Conservation (phyloP, 345 rosid species). For the Euphorbia pulcherrima region DNA sequence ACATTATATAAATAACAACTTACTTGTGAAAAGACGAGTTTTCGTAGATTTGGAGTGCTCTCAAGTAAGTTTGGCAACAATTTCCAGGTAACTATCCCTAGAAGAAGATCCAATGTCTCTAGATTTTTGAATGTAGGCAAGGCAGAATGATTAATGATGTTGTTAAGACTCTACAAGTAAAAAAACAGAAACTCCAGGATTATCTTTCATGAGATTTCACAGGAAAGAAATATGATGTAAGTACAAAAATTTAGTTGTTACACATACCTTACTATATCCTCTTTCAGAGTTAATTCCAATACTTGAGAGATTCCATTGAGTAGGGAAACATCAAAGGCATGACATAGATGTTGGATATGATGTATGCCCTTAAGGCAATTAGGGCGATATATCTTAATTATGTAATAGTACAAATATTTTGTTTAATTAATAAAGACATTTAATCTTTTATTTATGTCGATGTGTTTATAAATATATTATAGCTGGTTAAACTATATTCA, state of each 20-base stretch:
- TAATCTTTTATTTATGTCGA: too few relatives aligned
- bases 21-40: background rate
- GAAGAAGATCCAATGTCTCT: background rate
- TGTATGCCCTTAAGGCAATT: too few relatives aligned
- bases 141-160: too few relatives aligned
- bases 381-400: too few relatives aligned
- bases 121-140: constrained; percentile 3
- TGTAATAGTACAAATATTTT: too few relatives aligned
- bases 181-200: background rate
- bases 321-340: background rate
- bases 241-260: background rate
- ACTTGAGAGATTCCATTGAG: constrained; percentile 3
- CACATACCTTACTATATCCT: background rate
- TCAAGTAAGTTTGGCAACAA: background rate
- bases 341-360: too few relatives aligned
- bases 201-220: background rate
- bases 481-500: too few relatives aligned
- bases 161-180: background rate
- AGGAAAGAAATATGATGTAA: background rate
- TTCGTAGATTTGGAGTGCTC: constrained; percentile 3
- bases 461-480: too few relatives aligned
- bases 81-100: background rate
- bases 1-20: background rate
- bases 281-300: background rate
- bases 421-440: too few relatives aligned